A percentile compares a stretch with the other conserved stretches of the same genome.
Evolutionary conservation across 345 rosid species (phyloP).

Genomic region (Salix suchowensis): DNA sequence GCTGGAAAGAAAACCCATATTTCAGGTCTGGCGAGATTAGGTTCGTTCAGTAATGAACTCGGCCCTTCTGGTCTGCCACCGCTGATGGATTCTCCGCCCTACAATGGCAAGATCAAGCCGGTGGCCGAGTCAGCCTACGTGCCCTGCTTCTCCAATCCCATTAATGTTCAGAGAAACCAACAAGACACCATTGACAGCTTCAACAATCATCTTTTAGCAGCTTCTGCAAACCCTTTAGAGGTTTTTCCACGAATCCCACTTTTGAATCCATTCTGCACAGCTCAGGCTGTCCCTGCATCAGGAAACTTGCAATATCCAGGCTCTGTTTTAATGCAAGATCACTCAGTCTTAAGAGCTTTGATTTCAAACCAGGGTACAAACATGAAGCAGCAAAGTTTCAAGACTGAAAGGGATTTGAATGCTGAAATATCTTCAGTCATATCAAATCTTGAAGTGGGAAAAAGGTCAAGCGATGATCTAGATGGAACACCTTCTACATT

Average conservation of each 20-base stretch:
- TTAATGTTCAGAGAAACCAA: constrained; percentile 32
- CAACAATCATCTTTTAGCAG: constrained; percentile 31
- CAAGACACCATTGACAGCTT: constrained; percentile 30
- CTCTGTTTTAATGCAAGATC: constrained; percentile 42
- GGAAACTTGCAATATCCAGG: constrained; percentile 29
- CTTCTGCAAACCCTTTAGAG: constrained; percentile 14
- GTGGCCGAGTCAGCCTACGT: constrained; percentile 42
- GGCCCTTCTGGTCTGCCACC: constrained; percentile 51
- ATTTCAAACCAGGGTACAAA: constrained; percentile 39
- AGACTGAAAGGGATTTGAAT: constrained; percentile 41
- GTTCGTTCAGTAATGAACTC: constrained; percentile 41
- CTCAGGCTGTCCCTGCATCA: constrained; percentile 26
- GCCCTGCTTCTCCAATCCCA: constrained; percentile 78
- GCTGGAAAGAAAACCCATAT: constrained; percentile 74
- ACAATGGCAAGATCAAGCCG: constrained; percentile 21
- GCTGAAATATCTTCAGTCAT: constrained; percentile 51
- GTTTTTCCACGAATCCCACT: constrained; percentile 31
- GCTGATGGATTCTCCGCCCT: constrained; percentile 54
- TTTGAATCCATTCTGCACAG: constrained; percentile 31
- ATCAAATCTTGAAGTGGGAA: constrained; percentile 44
- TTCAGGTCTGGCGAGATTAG: constrained; percentile 35
- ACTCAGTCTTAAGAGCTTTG: constrained; percentile 43
- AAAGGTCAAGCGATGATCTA: constrained; percentile 40
- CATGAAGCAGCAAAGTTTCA: constrained; percentile 28
- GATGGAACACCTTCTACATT: constrained; percentile 51